Evolutionary conservation across 2,329 filamentous ascomycete species (phyloP), one percentile per base, ranked within the genome.

Genomic region (Coniochaeta sp.): DNA sequence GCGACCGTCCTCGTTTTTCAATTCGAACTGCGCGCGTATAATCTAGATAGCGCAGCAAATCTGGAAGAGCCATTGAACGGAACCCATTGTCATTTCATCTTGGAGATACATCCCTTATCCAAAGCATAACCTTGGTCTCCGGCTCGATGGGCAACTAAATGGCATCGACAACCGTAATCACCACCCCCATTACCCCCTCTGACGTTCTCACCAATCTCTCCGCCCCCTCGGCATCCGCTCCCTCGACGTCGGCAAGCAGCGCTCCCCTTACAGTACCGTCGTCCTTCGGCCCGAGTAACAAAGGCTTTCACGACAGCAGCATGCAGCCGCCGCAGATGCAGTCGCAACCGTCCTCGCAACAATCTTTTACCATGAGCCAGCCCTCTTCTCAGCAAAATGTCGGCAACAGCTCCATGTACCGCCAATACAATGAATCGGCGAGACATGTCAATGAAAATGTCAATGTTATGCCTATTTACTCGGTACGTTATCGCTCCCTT

Each of bases 331-430:
- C 66, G 36, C 69, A 69, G 57, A 66, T 68, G 64, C 80, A 81
- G 68, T 76, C 75, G 28, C 77, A 77, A 61, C 73, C 75, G 17
- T 77, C 81, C 4, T 82, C 81, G 8, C 82, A 85, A 62, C 79
- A 83, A 59, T 82, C 82, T 55, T 84, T 83, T 69, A 73, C 72
- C 63, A 81, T 84, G 80, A 85, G 79, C 73, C 80, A 83, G 63
- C 77, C 79, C 59, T 79, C 79, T 7, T 72, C 72, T 3, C 70
- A 75, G 30, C 80, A 81, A 40, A 56, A 38, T 56, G 54, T 22
- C 26, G 54, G 4, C 17, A 34, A 56, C 62, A 66, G 69, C 24
- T 75, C 73, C 61, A 66, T 75, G 54, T 79, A 74, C 61, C 74
- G 76, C 54, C 74, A 75, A 50, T 75, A 76, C 62, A 70, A 73